phyloP scores from a whole-genome alignment of 495 filamentous ascomycete species.

The Umbilicaria muhlenbergii region DNA sequence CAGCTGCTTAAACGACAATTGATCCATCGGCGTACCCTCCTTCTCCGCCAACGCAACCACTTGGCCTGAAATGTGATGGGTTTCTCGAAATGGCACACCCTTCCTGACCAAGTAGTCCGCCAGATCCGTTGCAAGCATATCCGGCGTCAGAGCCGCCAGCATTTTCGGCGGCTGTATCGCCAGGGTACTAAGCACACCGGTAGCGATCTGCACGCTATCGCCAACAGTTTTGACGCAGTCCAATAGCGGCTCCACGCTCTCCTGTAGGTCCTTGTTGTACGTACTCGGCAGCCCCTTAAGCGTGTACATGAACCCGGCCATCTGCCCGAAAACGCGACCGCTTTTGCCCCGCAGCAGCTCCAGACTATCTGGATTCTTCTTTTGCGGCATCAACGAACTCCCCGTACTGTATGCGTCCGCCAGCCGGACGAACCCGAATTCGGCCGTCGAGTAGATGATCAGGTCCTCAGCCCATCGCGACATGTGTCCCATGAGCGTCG shows the following conservation, averaged over 20 bases:
- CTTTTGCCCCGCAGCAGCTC: slow-evolving; percentile 82
- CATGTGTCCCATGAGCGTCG: slow-evolving; percentile 73
- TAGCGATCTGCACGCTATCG: slow-evolving; percentile 77
- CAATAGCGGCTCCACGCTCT: slow-evolving; percentile 75
- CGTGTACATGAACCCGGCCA: slow-evolving; percentile 77
- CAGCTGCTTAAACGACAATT: slow-evolving; percentile 53
- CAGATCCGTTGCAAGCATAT: slow-evolving; percentile 70
- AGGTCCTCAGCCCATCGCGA: slow-evolving; percentile 73
- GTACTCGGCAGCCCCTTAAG: slow-evolving; percentile 80
- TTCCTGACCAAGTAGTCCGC: slow-evolving; percentile 88
- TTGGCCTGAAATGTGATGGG: slow-evolving; percentile 78
- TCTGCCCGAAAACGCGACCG: slow-evolving; percentile 72
- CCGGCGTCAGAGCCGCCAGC: slow-evolving; percentile 55
- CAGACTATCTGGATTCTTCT: slow-evolving; percentile 63
- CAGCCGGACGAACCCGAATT: slow-evolving; percentile 56
- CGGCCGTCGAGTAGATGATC: slow-evolving; percentile 55
- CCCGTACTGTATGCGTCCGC: slow-evolving; percentile 66
- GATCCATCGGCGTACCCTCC: slow-evolving; percentile 56
- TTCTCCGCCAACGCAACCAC: slow-evolving; percentile 65
- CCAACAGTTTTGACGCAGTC: slow-evolving; percentile 76
- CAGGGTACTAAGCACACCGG: slow-evolving; percentile 54
- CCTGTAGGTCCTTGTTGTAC: slow-evolving; percentile 94
- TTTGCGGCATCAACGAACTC: slow-evolving; percentile 71
- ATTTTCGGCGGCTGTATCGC: slow-evolving; percentile 58
- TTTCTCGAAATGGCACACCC: slow-evolving; percentile 62